phyloP scores from a whole-genome alignment of 2,329 filamentous ascomycete species.

The Arthrobotrys pseudoclavata region DNA sequence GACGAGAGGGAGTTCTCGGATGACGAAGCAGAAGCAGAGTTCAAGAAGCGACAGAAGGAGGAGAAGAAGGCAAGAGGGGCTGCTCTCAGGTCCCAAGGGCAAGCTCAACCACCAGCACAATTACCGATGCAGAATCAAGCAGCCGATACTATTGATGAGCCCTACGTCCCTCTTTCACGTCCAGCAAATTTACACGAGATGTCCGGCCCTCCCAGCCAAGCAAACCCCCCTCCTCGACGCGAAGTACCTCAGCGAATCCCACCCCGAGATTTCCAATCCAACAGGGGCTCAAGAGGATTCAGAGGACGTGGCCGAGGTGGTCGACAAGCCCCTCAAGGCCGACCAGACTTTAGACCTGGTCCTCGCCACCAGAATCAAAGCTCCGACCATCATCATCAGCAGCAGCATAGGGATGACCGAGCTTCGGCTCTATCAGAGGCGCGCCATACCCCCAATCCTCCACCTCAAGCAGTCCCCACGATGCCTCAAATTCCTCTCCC shows the following conservation, averaged over 20 bases:
- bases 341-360: constrained; percentile 17
- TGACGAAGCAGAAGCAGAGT: constrained; percentile 90
- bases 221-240: constrained; percentile 67
- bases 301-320: constrained; percentile 62
- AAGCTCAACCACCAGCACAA: constrained; percentile 63
- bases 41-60: constrained; percentile 80
- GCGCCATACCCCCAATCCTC: neutral
- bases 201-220: constrained; percentile 63
- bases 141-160: constrained; percentile 76
- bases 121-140: constrained; percentile 71
- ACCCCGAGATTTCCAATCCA: constrained; percentile 65
- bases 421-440: constrained; percentile 7
- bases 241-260: constrained; percentile 68
- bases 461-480: neutral
- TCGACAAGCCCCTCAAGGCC: constrained; percentile 22
- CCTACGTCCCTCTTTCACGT: constrained; percentile 79
- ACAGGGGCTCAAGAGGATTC: constrained; percentile 66
- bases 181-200: constrained; percentile 74
- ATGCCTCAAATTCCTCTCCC: constrained; percentile 3
- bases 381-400: constrained; percentile 21
- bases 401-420: constrained; percentile 35
- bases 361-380: constrained; percentile 28
- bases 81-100: constrained; percentile 6
- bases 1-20: constrained; percentile 97
- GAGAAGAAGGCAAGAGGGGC: constrained; percentile 66